These are phyloP conservation scores for Allium sativum DNA, from an alignment of 106 monocot species.

Conservation along the genomic window DNA sequence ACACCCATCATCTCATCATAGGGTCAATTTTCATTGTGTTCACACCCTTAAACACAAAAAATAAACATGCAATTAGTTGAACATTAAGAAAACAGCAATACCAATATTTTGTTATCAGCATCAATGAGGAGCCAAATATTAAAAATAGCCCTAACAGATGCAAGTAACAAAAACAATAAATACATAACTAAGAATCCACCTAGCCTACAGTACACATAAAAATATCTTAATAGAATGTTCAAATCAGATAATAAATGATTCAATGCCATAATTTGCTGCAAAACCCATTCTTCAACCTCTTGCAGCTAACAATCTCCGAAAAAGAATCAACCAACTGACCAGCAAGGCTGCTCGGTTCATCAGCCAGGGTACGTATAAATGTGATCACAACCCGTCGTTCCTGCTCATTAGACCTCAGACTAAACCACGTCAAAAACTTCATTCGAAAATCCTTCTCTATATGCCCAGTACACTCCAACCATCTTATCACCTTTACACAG, in stretches of 20 bases:
- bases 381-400: conserved; percentile 86
- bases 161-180: too few species aligned
- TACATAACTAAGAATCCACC: too few species aligned
- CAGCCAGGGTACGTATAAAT: conserved; percentile 67
- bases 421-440: conserved; percentile 96
- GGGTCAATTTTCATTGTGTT: too few species aligned
- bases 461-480: conserved; percentile 75
- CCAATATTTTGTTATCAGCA: too few species aligned
- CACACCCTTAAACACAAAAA: too few species aligned
- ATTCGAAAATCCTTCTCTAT: conserved; percentile 81
- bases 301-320: conserved; percentile 59
- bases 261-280: conserved; percentile 86
- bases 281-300: conserved; percentile 54
- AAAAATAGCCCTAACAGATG: too few species aligned
- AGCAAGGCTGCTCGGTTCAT: conserved; percentile 75
- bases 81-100: too few species aligned
- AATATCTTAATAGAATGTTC: too few species aligned
- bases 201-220: too few species aligned
- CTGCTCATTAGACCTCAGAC: conserved; percentile 75
- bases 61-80: too few species aligned
- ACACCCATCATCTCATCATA: too few species aligned
- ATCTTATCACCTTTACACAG: conserved; percentile 78
- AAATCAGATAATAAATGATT: neutral
- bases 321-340: conserved; percentile 85
- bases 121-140: too few species aligned